Conservation (phyloP, 768 basidiomycete species). For the Lanmaoa pseudosensibilis region DNA sequence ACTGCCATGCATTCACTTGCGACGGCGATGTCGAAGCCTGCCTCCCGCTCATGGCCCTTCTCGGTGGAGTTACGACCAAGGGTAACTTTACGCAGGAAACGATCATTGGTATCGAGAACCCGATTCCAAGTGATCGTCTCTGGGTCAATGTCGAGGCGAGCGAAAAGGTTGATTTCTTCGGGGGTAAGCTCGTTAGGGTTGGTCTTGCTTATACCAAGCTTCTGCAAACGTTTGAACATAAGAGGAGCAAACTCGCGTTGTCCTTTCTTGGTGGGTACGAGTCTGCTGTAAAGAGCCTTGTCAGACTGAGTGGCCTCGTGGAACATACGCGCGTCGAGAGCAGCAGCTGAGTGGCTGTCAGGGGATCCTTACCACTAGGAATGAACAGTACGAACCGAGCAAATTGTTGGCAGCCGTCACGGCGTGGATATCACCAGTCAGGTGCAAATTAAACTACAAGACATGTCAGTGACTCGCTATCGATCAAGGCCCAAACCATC, state of each 20-base stretch:
- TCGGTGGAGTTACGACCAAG: slow-evolving; percentile 91
- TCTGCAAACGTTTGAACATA: slow-evolving; percentile 93
- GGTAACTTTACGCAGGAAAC: slow-evolving; percentile 92
- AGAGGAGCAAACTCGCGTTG: slow-evolving; percentile 92
- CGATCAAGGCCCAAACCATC: slow-evolving; percentile 4
- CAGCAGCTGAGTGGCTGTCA: slow-evolving; percentile 65
- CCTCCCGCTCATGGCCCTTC: slow-evolving; percentile 81
- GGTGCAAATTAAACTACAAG: slow-evolving; percentile 85
- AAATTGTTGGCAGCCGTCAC: slow-evolving; percentile 97
- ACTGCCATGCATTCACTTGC: slow-evolving; percentile 99
- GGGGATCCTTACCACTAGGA: not conserved
- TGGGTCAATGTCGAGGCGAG: slow-evolving; percentile 87
- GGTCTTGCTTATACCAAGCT: slow-evolving; percentile 93
- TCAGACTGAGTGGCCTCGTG: slow-evolving; percentile 95
- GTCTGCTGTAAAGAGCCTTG: slow-evolving; percentile 90
- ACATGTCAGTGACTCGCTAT: slow-evolving; percentile 3
- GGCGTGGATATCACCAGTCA: slow-evolving; percentile 97
- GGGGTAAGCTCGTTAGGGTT: slow-evolving; percentile 89
- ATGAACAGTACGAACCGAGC: slow-evolving; percentile 53
- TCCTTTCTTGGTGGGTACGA: slow-evolving; percentile 92
- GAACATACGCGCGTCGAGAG: slow-evolving; percentile 95
- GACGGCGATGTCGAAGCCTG: slow-evolving; percentile 96
- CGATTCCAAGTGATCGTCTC: slow-evolving; percentile 97
- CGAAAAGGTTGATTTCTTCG: slow-evolving; percentile 88
- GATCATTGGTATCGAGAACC: slow-evolving; percentile 94